A percentile compares a stretch with the other conserved stretches of the same genome.
Conservation (phyloP, 192 early-diverging fungal genomes). For the Backusella tuberculispora region DNA sequence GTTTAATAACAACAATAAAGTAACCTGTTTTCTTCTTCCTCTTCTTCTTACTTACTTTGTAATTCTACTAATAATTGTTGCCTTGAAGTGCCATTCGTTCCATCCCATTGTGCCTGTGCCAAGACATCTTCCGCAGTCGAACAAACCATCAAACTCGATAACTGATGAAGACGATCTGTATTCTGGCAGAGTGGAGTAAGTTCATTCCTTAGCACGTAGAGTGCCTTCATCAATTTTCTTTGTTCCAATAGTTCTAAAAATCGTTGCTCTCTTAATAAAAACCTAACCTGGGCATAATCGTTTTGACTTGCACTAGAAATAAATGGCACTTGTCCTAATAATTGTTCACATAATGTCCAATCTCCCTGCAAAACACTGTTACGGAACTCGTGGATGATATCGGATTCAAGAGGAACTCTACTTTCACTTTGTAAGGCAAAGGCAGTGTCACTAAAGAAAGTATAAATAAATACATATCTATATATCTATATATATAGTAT, state of each 20-base stretch:
- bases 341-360: conserved; percentile 70
- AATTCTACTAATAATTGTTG: conserved; percentile 60
- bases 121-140: conserved; percentile 67
- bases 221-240: conserved; percentile 68
- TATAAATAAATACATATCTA: too few species aligned
- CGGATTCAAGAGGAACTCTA: conserved; percentile 75
- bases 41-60: conserved; percentile 56
- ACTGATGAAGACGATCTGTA: conserved; percentile 68
- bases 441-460: conserved; percentile 75
- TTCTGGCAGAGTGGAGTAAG: conserved; percentile 73
- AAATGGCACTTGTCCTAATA: conserved; percentile 52
- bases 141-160: conserved; percentile 82
- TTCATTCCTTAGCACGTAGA: conserved; percentile 80
- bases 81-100: conserved; percentile 71
- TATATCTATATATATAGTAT: conserved; percentile 2
- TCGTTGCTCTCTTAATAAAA: conserved; percentile 88
- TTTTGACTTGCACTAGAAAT: background rate
- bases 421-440: conserved; percentile 77
- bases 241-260: conserved; percentile 87
- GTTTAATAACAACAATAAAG: background rate
- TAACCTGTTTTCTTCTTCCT: background rate
- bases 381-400: conserved; percentile 71
- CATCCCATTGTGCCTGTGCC: conserved; percentile 78
- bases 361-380: conserved; percentile 72
- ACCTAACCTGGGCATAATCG: conserved; percentile 50